Evolutionary conservation across 208 protist genomes (phyloP), one percentile per base, ranked within the genome.

Genomic region (Leishmania guyanensis): DNA sequence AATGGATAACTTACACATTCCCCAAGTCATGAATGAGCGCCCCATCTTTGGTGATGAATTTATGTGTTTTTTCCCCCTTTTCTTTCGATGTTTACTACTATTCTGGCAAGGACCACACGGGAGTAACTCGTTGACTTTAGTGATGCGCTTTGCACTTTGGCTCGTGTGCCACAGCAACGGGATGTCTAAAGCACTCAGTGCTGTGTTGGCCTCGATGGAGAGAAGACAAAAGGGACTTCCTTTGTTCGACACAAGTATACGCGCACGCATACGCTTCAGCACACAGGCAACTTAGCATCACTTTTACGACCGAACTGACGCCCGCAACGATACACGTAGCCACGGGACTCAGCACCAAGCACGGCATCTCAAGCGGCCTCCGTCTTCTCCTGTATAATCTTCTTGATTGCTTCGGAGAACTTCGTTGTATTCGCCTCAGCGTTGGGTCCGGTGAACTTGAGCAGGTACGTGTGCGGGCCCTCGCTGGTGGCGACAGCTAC

Each of bases 371-470:
- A 85, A 16, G 50, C 70, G 39, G 64, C 58, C 29, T 82, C 80
- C 17, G 60, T 77, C 10, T 29, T 56, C 46, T 79, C 74, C 36
- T 82, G 53, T 33, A 86, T 43, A 16, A 86, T 69, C 80, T 89
- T 84, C 70, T 87, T 86, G 29, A 95, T 73, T 60, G 79, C 86
- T 60, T 88, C 88, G 26, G 86, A 86, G 68, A 97, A 93, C 70
- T 80, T 88, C 53, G 80, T 86, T 29, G 88, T 88, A 72, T 87
- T 91, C 26, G 77, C 79, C 60, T 87, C 91, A 5, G 82, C 89
- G 50, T 84, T 85, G 33, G 85, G 81, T 12, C 93, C 93, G 5
- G 88, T 90, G 71, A 95, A 94, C 75, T 91, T 91, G 58, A 97
- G 79, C 33, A 94, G 65, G 71, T 95, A 97, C 20, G 89, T 95